Evolutionary conservation across 352 stramenopile species (phyloP), one percentile per base, ranked within the genome.

Genomic region (Pythium guiyangense): DNA sequence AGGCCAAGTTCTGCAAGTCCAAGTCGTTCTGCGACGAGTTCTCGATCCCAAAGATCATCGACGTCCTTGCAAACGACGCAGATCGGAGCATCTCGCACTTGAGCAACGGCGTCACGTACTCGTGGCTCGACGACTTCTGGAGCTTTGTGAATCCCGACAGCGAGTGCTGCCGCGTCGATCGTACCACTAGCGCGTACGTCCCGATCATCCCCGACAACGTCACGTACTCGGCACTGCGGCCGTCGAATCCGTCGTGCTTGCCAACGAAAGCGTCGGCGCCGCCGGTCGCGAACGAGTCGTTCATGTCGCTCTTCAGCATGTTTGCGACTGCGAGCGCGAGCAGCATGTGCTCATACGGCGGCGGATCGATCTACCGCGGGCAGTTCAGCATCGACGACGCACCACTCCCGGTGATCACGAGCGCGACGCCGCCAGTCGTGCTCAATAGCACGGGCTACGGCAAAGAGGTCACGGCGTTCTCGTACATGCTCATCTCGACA

Each of bases 121-220:
- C 82, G 37, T 92, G 82, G 82, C 62, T 90, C 20, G 82, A 92
- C 63, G 73, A 90, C 54, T 88, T 90, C 62, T 90, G 79, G 79
- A 43, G 60, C 8, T 92, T 90, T 64, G 61, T 81, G 40, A 71
- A 75, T 14, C 66, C 78, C 11, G 68, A 80, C 34, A 85, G 48
- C 39, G 82, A 88, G 58, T 92, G 82, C 55, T 92, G 82, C 40
- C 77, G 76, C 8, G 63, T 90, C 34, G 66, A 89, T 26, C 20
- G 40, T 3, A 56, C 54, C 25, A 67, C 73, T 12, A 57, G 58
- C 5, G 50, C 63, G 6, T 92, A 87, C 61, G 55, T 76, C 4
- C 71, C 79, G 34, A 66, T 80, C 34, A 35, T 57, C 4, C 46
- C 66, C 10, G 59, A 73, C 56, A 71, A 86, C 42, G 60, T 51